Conservation (phyloP, 2,329 filamentous ascomycete species). For the Ceratocystis diversiconidia region DNA sequence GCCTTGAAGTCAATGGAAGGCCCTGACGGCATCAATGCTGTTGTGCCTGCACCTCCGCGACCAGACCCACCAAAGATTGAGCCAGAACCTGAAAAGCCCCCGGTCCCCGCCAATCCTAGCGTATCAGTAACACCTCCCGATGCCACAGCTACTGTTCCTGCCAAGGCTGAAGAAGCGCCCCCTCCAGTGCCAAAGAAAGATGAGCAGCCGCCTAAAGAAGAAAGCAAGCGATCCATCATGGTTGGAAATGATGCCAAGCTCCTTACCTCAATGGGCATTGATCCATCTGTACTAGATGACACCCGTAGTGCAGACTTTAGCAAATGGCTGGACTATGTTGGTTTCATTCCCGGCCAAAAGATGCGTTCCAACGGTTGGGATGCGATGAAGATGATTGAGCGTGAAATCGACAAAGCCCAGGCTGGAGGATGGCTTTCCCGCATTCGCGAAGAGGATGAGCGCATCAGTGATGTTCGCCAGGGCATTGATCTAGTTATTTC, state of each 20-base stretch:
- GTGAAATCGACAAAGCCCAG: constrained; percentile 80
- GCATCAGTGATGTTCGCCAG: constrained; percentile 70
- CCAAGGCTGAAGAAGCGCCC: constrained; percentile 16
- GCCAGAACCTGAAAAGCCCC: constrained; percentile 25
- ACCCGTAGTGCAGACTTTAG: constrained; percentile 63
- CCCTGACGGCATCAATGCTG: constrained; percentile 77
- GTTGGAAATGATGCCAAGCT: constrained; percentile 67
- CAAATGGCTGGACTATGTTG: constrained; percentile 69
- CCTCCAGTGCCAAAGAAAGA: constrained; percentile 22
- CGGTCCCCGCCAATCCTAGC: constrained; percentile 20
- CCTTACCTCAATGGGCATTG: constrained; percentile 61
- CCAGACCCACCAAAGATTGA: constrained; percentile 22
- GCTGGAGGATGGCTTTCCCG: constrained; percentile 85
- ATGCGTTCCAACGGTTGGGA: constrained; percentile 64
- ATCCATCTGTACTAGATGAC: constrained; percentile 60
- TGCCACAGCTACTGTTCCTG: constrained; percentile 1
- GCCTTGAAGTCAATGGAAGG: constrained; percentile 47
- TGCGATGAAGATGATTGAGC: constrained; percentile 66
- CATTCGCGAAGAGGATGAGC: constrained; percentile 72
- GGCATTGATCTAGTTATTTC: constrained; percentile 81
- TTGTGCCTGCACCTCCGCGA: constrained; percentile 63
- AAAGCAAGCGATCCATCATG: constrained; percentile 40
- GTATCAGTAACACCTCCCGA: constrained; percentile 21
- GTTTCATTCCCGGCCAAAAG: constrained; percentile 66
- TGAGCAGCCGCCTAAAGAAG: constrained; percentile 28